These are phyloP conservation scores for Russula dissimulans DNA, from an alignment of 768 basidiomycete genomes.

Conservation along the genomic window DNA sequence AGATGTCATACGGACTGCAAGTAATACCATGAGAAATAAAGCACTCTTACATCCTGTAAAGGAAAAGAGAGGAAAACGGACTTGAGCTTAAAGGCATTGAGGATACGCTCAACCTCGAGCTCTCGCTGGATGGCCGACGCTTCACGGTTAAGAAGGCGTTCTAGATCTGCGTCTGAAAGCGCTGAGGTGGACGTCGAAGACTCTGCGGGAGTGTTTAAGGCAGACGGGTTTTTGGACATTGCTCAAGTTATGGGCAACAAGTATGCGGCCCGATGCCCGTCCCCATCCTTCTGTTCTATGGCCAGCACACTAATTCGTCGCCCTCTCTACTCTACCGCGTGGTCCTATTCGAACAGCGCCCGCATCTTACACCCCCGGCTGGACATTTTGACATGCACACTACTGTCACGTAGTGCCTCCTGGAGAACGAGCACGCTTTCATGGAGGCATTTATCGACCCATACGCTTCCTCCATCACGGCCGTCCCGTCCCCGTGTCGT, in stretches of 20 bases:
- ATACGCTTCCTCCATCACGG: not conserved
- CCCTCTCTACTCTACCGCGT: not conserved
- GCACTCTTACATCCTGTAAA: not conserved
- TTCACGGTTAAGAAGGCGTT: constrained; percentile 69
- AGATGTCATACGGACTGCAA: constrained; percentile 82
- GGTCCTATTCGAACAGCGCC: not conserved
- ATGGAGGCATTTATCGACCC: not conserved
- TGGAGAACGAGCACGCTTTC: not conserved
- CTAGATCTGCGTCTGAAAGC: constrained; percentile 50
- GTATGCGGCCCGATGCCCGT: too few relatives aligned
- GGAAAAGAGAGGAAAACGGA: constrained; percentile 30
- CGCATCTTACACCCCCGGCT: not conserved
- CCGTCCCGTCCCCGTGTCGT: constrained; percentile 22
- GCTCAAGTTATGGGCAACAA: not conserved
- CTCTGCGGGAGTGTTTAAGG: constrained; percentile 4
- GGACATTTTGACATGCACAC: not conserved
- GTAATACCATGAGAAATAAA: not conserved
- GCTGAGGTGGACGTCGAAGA: constrained; percentile 14
- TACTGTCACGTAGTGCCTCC: not conserved
- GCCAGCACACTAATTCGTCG: too few relatives aligned
- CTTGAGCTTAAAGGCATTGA: constrained; percentile 96
- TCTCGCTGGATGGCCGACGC: constrained; percentile 82
- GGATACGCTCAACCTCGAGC: constrained; percentile 82
- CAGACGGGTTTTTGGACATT: not conserved
- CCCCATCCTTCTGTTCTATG: too few relatives aligned